Base-by-base conservation (phyloP, 371 early-diverging fungal species). In the Syncephalastrum sp. region DNA sequence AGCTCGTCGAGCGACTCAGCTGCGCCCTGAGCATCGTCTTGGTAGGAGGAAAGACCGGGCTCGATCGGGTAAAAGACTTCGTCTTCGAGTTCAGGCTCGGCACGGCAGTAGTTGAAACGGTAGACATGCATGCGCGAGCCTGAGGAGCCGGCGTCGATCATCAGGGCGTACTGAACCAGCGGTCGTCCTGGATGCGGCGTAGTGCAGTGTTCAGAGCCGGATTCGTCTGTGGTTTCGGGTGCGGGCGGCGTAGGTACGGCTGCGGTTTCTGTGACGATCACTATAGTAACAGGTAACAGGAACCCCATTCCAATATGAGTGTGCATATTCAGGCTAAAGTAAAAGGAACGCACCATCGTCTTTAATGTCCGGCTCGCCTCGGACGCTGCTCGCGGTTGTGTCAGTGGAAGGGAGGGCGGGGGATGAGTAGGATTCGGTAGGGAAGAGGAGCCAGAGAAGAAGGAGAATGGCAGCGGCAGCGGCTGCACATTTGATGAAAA, bases 111-210 rank as follows among this genome's bases (percentile, higher is more conserved):
- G 68, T 92, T 91, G 74, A 88, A 88, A 50, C 85, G 81, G 82
- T 97, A 98, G 47, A 95, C 92, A 65, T 98, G 98, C 52, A 98
- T 91, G 17, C 98, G 88, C 2, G 95, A 94, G 16, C 98, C 98
- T n/a, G 96, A 94, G 3, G 95, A 95, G 6, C 98, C 98, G 29
- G 98, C 98, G 65, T 98, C 98, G 49, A 98, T 72, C 88, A 98
- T 93, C 52, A 88, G 63, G 25, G 83, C 85, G 66, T 88, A 84
- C 61, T 86, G 83, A 43, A 83, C 69, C 23, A 82, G 56, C 14
- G 85, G 85, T 54, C 76, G 72, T 50, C 84, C 86, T 17, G 60
- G 60, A 59, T 80, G 61, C 15, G 85, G 70, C 4, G 74, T 53
- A n/a, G 80, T 74, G 69, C 92, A 91, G 63, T 87, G 88, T 15